Percentiles rank a stretch among this genome's conserved stretches.
Conservation (phyloP, 106 monocot genomes). For the Chionographis japonica region DNA sequence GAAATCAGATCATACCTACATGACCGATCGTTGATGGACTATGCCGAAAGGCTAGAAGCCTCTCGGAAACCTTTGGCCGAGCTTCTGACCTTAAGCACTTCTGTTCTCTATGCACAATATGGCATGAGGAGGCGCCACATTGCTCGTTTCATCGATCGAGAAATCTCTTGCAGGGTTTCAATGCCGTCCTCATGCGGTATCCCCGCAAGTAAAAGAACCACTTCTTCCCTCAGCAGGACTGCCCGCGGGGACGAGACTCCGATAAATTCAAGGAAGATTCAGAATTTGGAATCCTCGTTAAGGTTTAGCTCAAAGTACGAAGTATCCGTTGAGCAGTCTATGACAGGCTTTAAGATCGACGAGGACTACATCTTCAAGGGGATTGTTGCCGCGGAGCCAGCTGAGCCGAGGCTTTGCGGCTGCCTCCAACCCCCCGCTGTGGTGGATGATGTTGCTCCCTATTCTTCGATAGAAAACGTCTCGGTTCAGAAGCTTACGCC, state of each 20-base stretch:
- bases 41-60: constrained; percentile 42
- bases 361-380: constrained; percentile 37
- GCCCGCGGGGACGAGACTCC: neutral
- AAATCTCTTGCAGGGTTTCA: constrained; percentile 4
- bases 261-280: neutral
- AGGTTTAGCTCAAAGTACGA: constrained; percentile 10
- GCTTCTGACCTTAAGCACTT: constrained; percentile 24
- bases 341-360: constrained; percentile 8
- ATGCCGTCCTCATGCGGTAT: constrained; percentile 7
- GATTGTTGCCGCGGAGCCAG: constrained; percentile 23
- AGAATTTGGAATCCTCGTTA: neutral
- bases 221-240: neutral
- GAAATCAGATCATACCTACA: constrained; percentile 50
- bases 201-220: constrained; percentile 15
- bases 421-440: constrained; percentile 19
- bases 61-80: constrained; percentile 20
- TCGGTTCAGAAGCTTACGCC: constrained; percentile 29
- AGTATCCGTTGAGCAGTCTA: constrained; percentile 9
- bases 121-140: constrained; percentile 38
- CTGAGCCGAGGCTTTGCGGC: constrained; percentile 25
- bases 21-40: constrained; percentile 33
- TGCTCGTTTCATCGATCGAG: constrained; percentile 24
- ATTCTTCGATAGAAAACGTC: constrained; percentile 27
- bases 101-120: constrained; percentile 27
- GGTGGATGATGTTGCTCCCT: constrained; percentile 29